A percentile compares a stretch with the other conserved stretches of the same genome.
These are phyloP conservation scores for Fragilaria crotonensis DNA, from an alignment of 108 stramenopile species.

Conservation along the genomic window DNA sequence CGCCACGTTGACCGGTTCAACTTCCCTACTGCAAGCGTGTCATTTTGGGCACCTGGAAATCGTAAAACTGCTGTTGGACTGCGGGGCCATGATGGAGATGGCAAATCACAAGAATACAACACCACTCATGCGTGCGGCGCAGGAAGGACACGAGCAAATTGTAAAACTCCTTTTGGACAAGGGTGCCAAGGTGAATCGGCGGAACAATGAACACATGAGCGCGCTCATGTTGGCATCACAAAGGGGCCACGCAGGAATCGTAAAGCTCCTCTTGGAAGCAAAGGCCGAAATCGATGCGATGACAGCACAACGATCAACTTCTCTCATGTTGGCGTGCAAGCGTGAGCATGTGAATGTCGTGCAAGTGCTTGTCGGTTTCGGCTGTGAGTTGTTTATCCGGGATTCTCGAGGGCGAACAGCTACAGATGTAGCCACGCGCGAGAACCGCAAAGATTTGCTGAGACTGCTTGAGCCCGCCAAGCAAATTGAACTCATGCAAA, in stretches of 20 bases:
- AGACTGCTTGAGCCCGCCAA: constrained; percentile 25
- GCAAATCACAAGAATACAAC: constrained; percentile 80
- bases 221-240: constrained; percentile 84
- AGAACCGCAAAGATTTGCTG: constrained; percentile 16
- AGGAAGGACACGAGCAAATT: constrained; percentile 71
- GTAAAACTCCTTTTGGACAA: constrained; percentile 27
- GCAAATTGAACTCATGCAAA: constrained; percentile 44
- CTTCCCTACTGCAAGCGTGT: constrained; percentile 76
- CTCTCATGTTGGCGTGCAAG: constrained; percentile 82
- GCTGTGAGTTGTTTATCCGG: constrained; percentile 64
- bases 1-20: constrained; percentile 50
- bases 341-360: constrained; percentile 66
- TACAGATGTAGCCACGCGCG: constrained; percentile 41
- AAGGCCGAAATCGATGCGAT: constrained; percentile 56
- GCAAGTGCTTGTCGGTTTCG: constrained; percentile 62
- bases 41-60: constrained; percentile 69
- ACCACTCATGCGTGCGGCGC: constrained; percentile 81
- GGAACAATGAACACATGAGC: constrained; percentile 75
- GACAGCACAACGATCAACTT: constrained; percentile 65
- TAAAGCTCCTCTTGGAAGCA: constrained; percentile 45
- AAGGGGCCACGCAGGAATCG: constrained; percentile 71
- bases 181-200: constrained; percentile 62
- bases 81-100: constrained; percentile 48
- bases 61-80: constrained; percentile 48
- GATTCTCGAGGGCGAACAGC: constrained; percentile 67